A percentile compares a stretch with the other conserved stretches of the same genome.
These are phyloP conservation scores for Monosporozyma yasuniensis DNA, from an alignment of 805 yeast genomes.

Conservation along the genomic window DNA sequence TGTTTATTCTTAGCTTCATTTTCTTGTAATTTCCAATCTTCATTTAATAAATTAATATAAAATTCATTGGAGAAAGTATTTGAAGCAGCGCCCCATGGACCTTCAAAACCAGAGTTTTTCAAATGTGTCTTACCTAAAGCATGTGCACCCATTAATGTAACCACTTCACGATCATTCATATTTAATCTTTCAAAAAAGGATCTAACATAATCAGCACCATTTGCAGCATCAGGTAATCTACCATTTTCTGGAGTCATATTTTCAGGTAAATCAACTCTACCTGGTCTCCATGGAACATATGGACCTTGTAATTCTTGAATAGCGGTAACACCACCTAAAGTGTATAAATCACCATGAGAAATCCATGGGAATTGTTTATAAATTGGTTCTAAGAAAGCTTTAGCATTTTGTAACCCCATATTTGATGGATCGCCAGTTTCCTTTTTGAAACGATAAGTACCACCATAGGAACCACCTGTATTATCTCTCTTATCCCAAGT, in stretches of 20 bases:
- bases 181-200: slow-evolving; percentile 57
- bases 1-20: slow-evolving; percentile 53
- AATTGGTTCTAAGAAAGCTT: slow-evolving; percentile 48
- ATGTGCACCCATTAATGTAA: slow-evolving; percentile 69
- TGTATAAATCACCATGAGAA: slow-evolving; percentile 70
- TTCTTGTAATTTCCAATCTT: slow-evolving; percentile 45
- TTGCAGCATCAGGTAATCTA: slow-evolving; percentile 64
- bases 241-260: slow-evolving; percentile 52
- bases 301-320: slow-evolving; percentile 77
- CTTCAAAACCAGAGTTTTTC: slow-evolving; percentile 66
- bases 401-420: slow-evolving; percentile 53
- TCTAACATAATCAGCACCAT: slow-evolving; percentile 57
- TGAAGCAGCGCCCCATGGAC: slow-evolving; percentile 84
- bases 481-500: slow-evolving; percentile 54
- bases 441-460: slow-evolving; percentile 48
- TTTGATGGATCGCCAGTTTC: slow-evolving; percentile 52
- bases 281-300: slow-evolving; percentile 72
- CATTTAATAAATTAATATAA: slow-evolving; percentile 46
- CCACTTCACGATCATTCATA: slow-evolving; percentile 62
- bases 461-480: slow-evolving; percentile 64
- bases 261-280: slow-evolving; percentile 54
- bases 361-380: slow-evolving; percentile 55
- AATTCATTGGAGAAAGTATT: slow-evolving; percentile 69
- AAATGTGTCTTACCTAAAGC: slow-evolving; percentile 69
- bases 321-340: slow-evolving; percentile 71